A percentile compares a stretch with the other conserved stretches of the same genome.
Evolutionary conservation across 1,284 basidiomycete genomes (phyloP).

Genomic region (Neotropicomus parvogracilis): DNA sequence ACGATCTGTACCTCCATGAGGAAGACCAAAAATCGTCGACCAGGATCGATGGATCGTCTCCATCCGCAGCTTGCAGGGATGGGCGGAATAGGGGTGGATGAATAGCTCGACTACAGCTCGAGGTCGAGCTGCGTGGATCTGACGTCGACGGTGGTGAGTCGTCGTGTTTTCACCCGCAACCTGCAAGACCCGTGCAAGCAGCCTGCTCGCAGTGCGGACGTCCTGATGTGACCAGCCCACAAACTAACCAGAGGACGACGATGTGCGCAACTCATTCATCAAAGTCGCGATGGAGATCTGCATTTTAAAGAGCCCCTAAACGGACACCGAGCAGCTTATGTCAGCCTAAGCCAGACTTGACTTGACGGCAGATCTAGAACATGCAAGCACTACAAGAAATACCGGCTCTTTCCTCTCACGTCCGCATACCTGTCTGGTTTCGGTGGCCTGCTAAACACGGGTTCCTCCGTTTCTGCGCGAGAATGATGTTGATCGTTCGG

Average conservation of each 20-base stretch:
- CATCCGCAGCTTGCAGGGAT: slow-evolving; percentile 42
- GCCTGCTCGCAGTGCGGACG: slow-evolving; percentile 18
- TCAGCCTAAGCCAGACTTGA: too few species aligned
- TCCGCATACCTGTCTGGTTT: slow-evolving; percentile 59
- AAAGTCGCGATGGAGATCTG: slow-evolving; percentile 17
- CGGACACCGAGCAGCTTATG: background rate
- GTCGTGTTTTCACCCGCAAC: too few species aligned
- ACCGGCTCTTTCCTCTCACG: slow-evolving; percentile 53
- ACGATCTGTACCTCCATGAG: slow-evolving; percentile 55
- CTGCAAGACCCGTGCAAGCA: slow-evolving; percentile 9
- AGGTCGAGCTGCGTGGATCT: slow-evolving; percentile 10
- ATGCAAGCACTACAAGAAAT: slow-evolving; percentile 31
- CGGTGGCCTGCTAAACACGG: slow-evolving; percentile 60
- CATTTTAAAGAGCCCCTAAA: slow-evolving; percentile 1
- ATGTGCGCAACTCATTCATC: slow-evolving; percentile 6
- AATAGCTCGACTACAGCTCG: slow-evolving; percentile 40
- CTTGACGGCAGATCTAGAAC: too few species aligned
- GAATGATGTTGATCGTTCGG: slow-evolving; percentile 5
- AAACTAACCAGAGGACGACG: background rate
- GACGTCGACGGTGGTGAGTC: background rate
- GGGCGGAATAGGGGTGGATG: slow-evolving; percentile 14
- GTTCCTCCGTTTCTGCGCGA: slow-evolving; percentile 55
- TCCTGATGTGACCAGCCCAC: slow-evolving; percentile 5
- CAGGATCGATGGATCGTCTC: slow-evolving; percentile 77
- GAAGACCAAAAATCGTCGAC: slow-evolving; percentile 44